phyloP scores from a whole-genome alignment of 306 rosid genomes.

The Trifolium pratense region DNA sequence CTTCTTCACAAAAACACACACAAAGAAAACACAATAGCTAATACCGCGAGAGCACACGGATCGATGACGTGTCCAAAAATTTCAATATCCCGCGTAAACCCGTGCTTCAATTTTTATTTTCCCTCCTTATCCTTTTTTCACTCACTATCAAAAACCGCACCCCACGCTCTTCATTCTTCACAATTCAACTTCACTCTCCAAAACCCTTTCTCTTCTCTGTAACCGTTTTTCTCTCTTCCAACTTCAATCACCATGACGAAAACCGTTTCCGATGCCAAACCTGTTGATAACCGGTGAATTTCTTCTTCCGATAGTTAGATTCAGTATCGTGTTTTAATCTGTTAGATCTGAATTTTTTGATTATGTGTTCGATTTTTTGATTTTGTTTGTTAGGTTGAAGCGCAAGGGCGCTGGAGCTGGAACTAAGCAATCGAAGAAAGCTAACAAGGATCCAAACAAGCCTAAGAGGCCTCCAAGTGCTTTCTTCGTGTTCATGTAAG shows the following conservation, averaged over 20 bases:
- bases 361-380: not conserved
- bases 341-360: constrained; percentile 13
- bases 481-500: constrained; percentile 88
- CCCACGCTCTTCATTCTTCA: not conserved
- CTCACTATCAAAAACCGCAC: constrained; percentile 25
- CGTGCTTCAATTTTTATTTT: constrained; percentile 46
- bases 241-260: constrained; percentile 62
- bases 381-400: constrained; percentile 58
- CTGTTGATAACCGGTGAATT: constrained; percentile 57
- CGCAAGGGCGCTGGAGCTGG: constrained; percentile 64
- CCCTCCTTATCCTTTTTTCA: constrained; percentile 48
- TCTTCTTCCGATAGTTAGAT: not conserved
- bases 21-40: constrained; percentile 52
- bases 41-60: constrained; percentile 45
- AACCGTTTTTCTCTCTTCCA: not conserved
- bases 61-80: constrained; percentile 55
- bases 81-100: constrained; percentile 86
- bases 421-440: constrained; percentile 59
- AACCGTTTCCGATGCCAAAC: constrained; percentile 49
- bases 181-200: not conserved
- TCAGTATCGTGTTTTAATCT: not conserved
- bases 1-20: constrained; percentile 40
- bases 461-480: constrained; percentile 95
- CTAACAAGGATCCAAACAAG: constrained; percentile 87
- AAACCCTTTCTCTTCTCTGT: constrained; percentile 18